phyloP scores from a whole-genome alignment of 345 rosid genomes.

The Leavenworthia alabamica region DNA sequence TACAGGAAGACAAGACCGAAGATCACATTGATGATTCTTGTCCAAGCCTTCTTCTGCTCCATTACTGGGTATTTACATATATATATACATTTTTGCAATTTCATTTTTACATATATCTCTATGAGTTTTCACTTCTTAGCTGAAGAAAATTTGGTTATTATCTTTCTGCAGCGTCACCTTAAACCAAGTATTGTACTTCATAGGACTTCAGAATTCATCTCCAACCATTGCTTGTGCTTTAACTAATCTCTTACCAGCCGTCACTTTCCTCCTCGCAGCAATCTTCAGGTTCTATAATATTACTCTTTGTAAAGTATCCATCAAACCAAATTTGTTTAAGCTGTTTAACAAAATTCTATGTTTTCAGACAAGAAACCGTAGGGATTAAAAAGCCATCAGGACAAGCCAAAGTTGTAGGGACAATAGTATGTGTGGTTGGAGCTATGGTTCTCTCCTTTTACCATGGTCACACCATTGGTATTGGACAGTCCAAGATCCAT shows the following conservation, averaged over 20 bases:
- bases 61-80: slow-evolving; percentile 61
- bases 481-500: slow-evolving; percentile 63
- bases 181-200: slow-evolving; percentile 74
- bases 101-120: not conserved
- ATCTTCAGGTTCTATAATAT: slow-evolving; percentile 44
- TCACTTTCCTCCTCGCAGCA: slow-evolving; percentile 71
- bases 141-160: not conserved
- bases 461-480: slow-evolving; percentile 53
- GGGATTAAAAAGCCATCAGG: slow-evolving; percentile 56
- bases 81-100: not conserved
- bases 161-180: slow-evolving; percentile 47
- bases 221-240: slow-evolving; percentile 87
- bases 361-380: slow-evolving; percentile 64
- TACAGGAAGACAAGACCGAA: slow-evolving; percentile 77
- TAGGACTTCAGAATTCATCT: slow-evolving; percentile 65
- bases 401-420: slow-evolving; percentile 75
- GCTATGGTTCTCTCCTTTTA: slow-evolving; percentile 90
- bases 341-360: not conserved
- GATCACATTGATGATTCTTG: slow-evolving; percentile 46
- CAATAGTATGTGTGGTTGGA: slow-evolving; percentile 70
- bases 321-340: not conserved
- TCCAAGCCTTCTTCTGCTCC: slow-evolving; percentile 68
- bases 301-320: not conserved
- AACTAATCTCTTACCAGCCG: slow-evolving; percentile 66
- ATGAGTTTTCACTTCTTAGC: not conserved